These are phyloP conservation scores for Sanghuangporus weigelae DNA, from an alignment of 1,284 basidiomycete genomes.

Conservation along the genomic window DNA sequence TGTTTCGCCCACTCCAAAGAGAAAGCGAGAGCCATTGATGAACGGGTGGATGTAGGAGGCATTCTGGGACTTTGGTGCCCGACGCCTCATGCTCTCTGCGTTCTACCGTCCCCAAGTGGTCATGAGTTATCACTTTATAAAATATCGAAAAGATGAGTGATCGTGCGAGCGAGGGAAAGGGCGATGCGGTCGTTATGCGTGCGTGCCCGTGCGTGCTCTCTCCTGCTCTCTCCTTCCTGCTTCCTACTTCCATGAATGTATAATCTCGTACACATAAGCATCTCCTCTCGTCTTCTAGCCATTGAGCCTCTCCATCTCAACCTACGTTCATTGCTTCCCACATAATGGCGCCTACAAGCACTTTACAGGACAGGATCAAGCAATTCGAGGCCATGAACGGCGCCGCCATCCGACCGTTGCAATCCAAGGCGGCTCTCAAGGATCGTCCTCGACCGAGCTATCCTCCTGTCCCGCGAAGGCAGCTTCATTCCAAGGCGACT, in stretches of 20 bases:
- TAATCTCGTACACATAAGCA: background rate
- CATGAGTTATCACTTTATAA: background rate
- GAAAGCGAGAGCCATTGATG: conserved; percentile 36
- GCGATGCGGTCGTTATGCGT: background rate
- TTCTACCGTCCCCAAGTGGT: background rate
- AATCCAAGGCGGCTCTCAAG: background rate
- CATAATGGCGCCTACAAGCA: conserved; percentile 13
- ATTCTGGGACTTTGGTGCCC: background rate
- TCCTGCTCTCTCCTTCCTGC: too few species aligned
- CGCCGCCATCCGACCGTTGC: background rate
- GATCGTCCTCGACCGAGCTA: conserved; percentile 8
- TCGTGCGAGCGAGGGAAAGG: background rate
- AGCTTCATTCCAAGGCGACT: background rate
- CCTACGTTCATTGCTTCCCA: conserved; percentile 6
- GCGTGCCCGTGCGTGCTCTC: background rate
- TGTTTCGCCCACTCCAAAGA: conserved; percentile 31
- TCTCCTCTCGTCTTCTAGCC: background rate
- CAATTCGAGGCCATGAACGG: conserved; percentile 14
- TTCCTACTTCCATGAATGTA: background rate
- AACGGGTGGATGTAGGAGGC: conserved; percentile 45
- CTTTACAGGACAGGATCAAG: conserved; percentile 15
- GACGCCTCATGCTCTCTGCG: background rate
- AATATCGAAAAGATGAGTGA: background rate
- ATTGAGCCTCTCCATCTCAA: background rate
- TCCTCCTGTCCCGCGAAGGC: conserved; percentile 8